Percentiles rank a stretch among this genome's conserved stretches.
phyloP scores from a whole-genome alignment of 2,329 filamentous ascomycete genomes.

The Colletotrichum truncatum region DNA sequence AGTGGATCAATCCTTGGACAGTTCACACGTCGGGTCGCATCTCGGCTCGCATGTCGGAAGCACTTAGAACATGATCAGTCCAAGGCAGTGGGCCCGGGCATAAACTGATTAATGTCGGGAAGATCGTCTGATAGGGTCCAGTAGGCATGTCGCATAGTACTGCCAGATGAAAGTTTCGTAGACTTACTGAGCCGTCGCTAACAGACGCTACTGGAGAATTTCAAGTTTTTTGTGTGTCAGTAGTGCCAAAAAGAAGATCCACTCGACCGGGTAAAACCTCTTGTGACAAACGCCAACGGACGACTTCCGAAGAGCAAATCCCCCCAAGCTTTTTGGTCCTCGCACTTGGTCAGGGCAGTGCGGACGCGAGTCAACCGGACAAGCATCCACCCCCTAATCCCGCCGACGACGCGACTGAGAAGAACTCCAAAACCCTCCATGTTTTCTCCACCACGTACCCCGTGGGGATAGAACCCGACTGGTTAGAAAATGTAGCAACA shows the following conservation, averaged over 20 bases:
- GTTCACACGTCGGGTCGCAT: constrained; percentile 25
- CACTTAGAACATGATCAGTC: background rate
- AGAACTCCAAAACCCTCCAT: constrained; percentile 21
- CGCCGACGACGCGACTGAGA: background rate
- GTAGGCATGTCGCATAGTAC: rapidly evolving
- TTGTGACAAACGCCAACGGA: constrained; percentile 17
- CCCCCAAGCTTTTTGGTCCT: background rate
- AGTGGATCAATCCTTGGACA: background rate
- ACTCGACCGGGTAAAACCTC: constrained; percentile 9
- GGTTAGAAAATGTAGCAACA: background rate
- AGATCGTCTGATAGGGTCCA: background rate
- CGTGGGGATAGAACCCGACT: constrained; percentile 27
- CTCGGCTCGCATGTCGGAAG: constrained; percentile 27
- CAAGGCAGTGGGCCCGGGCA: background rate
- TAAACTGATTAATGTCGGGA: constrained; percentile 4
- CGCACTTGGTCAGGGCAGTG: constrained; percentile 1
- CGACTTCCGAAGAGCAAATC: constrained; percentile 22
- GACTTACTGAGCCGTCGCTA: background rate
- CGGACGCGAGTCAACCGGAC: constrained; percentile 21
- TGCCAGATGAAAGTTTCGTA: rapidly evolving
- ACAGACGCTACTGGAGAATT: background rate
- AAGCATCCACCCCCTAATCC: background rate
- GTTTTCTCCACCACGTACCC: constrained; percentile 23
- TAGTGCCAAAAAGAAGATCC: background rate
- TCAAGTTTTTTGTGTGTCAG: background rate